A percentile compares a stretch with the other conserved stretches of the same genome.
phyloP scores from a whole-genome alignment of 225 moss, liverwort and hornwort genomes.

The Climacium dendroides region DNA sequence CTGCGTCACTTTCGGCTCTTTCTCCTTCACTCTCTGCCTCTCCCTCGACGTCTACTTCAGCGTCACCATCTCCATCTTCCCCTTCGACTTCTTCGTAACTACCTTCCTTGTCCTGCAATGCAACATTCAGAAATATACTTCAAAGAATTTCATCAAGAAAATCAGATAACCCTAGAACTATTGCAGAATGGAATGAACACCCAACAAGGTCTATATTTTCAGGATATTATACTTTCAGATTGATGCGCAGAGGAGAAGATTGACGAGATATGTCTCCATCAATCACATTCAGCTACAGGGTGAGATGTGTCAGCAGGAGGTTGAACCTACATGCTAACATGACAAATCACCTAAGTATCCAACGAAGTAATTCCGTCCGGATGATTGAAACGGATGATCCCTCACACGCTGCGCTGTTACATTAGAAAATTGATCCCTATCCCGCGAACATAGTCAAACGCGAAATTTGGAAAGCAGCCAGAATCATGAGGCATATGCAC shows the following conservation, averaged over 20 bases:
- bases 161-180: not conserved
- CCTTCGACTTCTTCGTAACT: constrained; percentile 76
- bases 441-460: not conserved
- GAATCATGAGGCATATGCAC: not conserved
- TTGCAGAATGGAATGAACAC: not conserved
- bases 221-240: not conserved
- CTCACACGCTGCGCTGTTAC: not conserved
- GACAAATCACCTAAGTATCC: not conserved
- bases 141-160: not conserved
- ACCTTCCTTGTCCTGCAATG: constrained; percentile 45
- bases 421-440: not conserved
- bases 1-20: constrained; percentile 74
- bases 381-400: not conserved
- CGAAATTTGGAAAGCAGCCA: not conserved
- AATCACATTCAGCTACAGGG: not conserved
- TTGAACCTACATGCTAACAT: not conserved
- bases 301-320: not conserved
- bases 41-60: constrained; percentile 62
- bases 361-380: not conserved
- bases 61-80: constrained; percentile 73
- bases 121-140: not conserved
- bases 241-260: not conserved
- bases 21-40: constrained; percentile 68
- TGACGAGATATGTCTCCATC: not conserved
- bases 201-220: not conserved